A percentile compares a stretch with the other conserved stretches of the same genome.
These are phyloP conservation scores for Ophiocordyceps camponoti-saundersi DNA, from an alignment of 2,329 filamentous ascomycete species.

Conservation along the genomic window DNA sequence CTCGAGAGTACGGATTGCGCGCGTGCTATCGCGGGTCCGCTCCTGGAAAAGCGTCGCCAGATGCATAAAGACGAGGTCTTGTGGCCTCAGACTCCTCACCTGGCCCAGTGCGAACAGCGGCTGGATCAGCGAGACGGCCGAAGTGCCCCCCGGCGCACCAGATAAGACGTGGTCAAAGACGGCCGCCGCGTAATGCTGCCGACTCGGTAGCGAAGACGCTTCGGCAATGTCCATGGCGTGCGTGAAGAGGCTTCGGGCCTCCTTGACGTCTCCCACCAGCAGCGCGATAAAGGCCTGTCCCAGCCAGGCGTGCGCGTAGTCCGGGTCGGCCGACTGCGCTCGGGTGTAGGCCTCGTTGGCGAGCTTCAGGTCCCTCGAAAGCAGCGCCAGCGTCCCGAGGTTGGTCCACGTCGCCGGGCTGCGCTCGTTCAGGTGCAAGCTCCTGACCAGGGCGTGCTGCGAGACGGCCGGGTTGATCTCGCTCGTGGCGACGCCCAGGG, in stretches of 20 bases:
- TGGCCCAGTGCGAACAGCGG: conserved; percentile 82
- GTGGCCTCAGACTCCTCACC: conserved; percentile 51
- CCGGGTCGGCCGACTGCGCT: conserved; percentile 85
- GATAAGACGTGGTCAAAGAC: conserved; percentile 67
- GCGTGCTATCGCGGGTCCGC: conserved; percentile 50
- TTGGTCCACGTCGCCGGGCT: conserved; percentile 83
- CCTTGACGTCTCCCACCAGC: conserved; percentile 53
- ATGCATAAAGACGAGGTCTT: conserved; percentile 58
- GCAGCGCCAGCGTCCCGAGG: conserved; percentile 66
- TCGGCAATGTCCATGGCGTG: conserved; percentile 90
- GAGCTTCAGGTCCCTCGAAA: conserved; percentile 70
- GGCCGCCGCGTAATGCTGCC: conserved; percentile 63
- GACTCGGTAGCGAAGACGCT: conserved; percentile 53
- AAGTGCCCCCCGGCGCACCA: conserved; percentile 26
- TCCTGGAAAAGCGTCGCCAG: conserved; percentile 70
- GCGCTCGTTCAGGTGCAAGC: conserved; percentile 80
- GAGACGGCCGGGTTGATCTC: conserved; percentile 72
- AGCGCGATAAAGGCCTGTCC: conserved; percentile 80
- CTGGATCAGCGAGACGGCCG: conserved; percentile 53
- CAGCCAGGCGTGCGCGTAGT: conserved; percentile 85
- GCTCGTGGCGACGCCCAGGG: conserved; percentile 79
- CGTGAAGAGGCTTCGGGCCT: conserved; percentile 73
- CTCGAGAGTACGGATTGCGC: conserved; percentile 47
- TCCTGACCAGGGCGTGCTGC: conserved; percentile 85
- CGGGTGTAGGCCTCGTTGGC: conserved; percentile 81